Percentiles rank a stretch among this genome's conserved stretches.
Evolutionary conservation across 2,329 filamentous ascomycete genomes (phyloP).

Genomic region (Chrysoporthe austroafricana): DNA sequence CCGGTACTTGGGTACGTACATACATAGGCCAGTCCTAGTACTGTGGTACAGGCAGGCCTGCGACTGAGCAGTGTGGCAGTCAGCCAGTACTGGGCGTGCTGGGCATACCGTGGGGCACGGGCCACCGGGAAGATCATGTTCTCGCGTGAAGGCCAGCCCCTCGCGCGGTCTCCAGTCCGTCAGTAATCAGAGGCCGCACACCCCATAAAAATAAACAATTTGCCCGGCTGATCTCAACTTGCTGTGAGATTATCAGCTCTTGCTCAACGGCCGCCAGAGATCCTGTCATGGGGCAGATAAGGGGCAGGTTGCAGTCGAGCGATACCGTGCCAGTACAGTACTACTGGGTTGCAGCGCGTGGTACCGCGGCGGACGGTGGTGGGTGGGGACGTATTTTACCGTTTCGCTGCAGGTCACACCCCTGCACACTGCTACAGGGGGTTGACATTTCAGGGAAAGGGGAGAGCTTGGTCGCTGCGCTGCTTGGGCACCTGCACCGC

Average conservation of each 20-base stretch:
- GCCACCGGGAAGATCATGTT: neutral
- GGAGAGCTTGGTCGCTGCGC: slow-evolving; percentile 24
- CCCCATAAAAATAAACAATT: neutral
- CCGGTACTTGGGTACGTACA: slow-evolving; percentile 19
- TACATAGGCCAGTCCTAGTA: too few relatives aligned
- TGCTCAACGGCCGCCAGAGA: neutral
- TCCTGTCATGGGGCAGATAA: slow-evolving; percentile 11
- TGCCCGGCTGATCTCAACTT: slow-evolving; percentile 3
- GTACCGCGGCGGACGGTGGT: neutral
- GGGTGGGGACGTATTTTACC: slow-evolving; percentile 16
- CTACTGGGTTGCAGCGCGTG: neutral
- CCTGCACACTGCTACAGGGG: slow-evolving; percentile 12
- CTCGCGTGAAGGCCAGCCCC: neutral
- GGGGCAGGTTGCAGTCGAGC: slow-evolving; percentile 13
- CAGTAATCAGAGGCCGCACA: neutral
- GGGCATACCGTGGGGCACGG: neutral
- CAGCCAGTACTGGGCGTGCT: too few relatives aligned
- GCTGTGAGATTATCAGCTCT: neutral
- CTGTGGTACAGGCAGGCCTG: too few relatives aligned
- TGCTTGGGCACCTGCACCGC: neutral
- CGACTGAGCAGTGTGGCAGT: too few relatives aligned
- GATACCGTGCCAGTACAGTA: too few relatives aligned
- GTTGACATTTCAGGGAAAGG: slow-evolving; percentile 21
- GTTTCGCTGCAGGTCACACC: slow-evolving; percentile 26
- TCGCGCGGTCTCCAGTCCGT: neutral